Percentiles rank a stretch among this genome's conserved stretches.
Evolutionary conservation across 257 asterid species (phyloP).

Genomic region (Verbena officinalis): DNA sequence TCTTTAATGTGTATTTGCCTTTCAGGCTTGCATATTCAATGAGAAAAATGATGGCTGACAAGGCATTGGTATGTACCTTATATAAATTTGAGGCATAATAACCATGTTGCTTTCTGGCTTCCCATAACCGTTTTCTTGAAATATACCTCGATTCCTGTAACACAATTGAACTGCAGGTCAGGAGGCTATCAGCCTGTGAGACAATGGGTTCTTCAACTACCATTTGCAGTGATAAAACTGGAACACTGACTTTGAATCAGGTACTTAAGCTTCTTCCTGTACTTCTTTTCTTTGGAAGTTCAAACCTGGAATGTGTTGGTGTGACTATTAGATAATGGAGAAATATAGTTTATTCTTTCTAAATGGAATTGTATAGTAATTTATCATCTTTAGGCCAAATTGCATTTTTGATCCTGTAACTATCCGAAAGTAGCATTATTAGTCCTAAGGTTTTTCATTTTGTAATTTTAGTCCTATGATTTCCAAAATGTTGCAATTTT

Average conservation of each 20-base stretch:
- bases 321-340: neutral
- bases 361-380: neutral
- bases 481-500: too few relatives aligned
- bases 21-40: conserved; percentile 84
- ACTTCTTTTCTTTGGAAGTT: neutral
- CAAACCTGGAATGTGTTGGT: neutral
- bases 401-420: too few relatives aligned
- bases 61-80: conserved; percentile 63
- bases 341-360: neutral
- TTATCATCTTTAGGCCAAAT: too few relatives aligned
- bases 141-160: neutral
- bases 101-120: neutral
- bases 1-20: neutral
- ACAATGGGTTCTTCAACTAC: conserved; percentile 90
- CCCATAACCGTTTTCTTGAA: neutral
- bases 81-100: neutral
- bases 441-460: too few relatives aligned
- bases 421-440: too few relatives aligned
- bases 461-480: too few relatives aligned
- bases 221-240: conserved; percentile 84
- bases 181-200: conserved; percentile 87
- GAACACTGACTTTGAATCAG: conserved; percentile 74
- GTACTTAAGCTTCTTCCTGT: conserved; percentile 23
- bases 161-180: conserved; percentile 46
- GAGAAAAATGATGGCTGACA: conserved; percentile 88